A percentile compares a stretch with the other conserved stretches of the same genome.
These are phyloP conservation scores for Citrus australasica DNA, from an alignment of 345 rosid species.

Conservation along the genomic window DNA sequence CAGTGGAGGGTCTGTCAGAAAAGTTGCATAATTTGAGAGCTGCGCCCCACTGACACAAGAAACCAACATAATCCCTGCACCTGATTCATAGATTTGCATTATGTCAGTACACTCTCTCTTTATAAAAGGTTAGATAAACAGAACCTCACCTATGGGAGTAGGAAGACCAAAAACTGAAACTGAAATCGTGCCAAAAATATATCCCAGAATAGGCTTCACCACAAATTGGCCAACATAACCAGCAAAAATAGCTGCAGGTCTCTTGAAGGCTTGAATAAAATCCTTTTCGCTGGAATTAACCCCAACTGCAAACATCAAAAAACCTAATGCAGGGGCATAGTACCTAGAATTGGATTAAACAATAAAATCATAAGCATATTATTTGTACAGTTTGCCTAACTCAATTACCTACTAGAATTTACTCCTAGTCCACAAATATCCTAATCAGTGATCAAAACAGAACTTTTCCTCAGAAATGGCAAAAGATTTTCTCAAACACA, in stretches of 20 bases:
- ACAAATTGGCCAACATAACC: constrained; percentile 82
- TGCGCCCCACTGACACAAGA: constrained; percentile 98
- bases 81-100: constrained; percentile 31
- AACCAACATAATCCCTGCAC: constrained; percentile 93
- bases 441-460: neutral
- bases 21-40: constrained; percentile 90
- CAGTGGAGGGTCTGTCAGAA: constrained; percentile 71
- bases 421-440: neutral
- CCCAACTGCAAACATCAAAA: constrained; percentile 98
- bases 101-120: constrained; percentile 1
- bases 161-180: constrained; percentile 76
- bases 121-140: constrained; percentile 4
- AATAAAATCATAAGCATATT: constrained; percentile 8
- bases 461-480: neutral
- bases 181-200: constrained; percentile 63
- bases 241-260: constrained; percentile 68
- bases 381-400: neutral
- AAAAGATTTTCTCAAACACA: neutral
- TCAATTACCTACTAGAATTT: neutral
- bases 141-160: constrained; percentile 58
- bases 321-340: constrained; percentile 92
- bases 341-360: constrained; percentile 49
- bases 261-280: constrained; percentile 79
- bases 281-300: constrained; percentile 86
- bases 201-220: constrained; percentile 87